Conservation (phyloP, 164 flowering plant species). For the Vitis rotundifolia region DNA sequence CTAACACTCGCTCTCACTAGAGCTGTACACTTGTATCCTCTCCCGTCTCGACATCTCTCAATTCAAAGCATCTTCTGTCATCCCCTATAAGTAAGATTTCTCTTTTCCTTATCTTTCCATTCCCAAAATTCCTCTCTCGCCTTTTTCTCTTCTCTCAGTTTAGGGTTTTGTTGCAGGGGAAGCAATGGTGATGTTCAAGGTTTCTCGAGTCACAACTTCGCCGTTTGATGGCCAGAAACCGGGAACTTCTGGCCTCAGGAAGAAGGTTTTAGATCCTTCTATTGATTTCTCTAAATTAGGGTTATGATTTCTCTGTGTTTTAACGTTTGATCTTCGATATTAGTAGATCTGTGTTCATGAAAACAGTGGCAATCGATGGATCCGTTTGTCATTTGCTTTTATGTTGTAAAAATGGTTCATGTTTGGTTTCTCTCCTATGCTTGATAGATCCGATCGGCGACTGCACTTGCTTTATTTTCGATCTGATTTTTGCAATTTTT, state of each 20-base stretch:
- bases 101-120: too few relatives aligned
- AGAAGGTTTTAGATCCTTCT: slow-evolving; percentile 57
- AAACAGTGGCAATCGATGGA: neutral
- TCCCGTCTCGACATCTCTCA: too few relatives aligned
- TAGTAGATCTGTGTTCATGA: neutral
- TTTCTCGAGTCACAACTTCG: slow-evolving; percentile 46
- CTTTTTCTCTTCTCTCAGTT: neutral
- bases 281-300: neutral
- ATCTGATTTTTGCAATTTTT: neutral
- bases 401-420: too few relatives aligned
- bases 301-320: neutral
- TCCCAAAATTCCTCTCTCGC: neutral
- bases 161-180: too few relatives aligned
- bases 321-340: too few relatives aligned
- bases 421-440: neutral
- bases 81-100: too few relatives aligned
- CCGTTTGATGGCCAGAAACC: slow-evolving; percentile 90
- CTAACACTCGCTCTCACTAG: too few relatives aligned
- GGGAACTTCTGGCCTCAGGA: slow-evolving; percentile 95
- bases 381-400: too few relatives aligned
- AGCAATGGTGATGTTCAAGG: slow-evolving; percentile 57
- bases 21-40: too few relatives aligned
- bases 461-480: neutral
- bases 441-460: neutral
- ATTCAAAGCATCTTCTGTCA: too few relatives aligned